A percentile compares a stretch with the other conserved stretches of the same genome.
Evolutionary conservation across 208 protist genomes (phyloP).

Genomic region (Leishmania lainsoni): DNA sequence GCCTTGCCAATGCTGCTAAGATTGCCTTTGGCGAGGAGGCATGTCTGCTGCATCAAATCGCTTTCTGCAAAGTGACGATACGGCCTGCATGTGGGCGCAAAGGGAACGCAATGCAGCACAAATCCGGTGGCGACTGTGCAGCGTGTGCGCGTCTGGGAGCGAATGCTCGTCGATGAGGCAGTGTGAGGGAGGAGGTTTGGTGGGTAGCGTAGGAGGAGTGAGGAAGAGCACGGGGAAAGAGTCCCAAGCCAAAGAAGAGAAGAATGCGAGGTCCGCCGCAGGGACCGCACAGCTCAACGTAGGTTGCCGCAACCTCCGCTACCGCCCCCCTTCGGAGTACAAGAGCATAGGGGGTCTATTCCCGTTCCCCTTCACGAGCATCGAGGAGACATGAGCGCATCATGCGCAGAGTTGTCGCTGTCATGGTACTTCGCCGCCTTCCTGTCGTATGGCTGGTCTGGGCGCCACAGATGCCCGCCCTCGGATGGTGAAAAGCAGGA

Average conservation of each 20-base stretch:
- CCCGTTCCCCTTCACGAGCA: not conserved
- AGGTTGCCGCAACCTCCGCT: not conserved
- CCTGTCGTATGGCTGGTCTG: not conserved
- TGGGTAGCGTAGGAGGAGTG: not conserved
- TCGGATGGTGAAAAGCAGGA: not conserved
- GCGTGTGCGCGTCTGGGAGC: not conserved
- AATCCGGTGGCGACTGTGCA: not conserved
- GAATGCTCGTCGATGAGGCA: not conserved
- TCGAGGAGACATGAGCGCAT: not conserved
- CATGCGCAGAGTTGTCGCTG: not conserved
- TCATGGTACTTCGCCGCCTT: not conserved
- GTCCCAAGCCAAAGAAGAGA: not conserved
- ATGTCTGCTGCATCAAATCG: too few relatives aligned
- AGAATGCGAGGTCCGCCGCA: not conserved
- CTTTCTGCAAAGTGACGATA: too few relatives aligned
- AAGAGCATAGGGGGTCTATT: not conserved
- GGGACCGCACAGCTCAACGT: not conserved
- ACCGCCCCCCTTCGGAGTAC: not conserved
- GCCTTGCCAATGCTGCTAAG: constrained; percentile 52
- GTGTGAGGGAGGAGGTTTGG: not conserved
- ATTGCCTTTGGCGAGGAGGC: constrained; percentile 27
- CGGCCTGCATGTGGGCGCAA: constrained; percentile 13
- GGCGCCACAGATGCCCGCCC: not conserved
- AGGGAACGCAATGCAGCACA: not conserved
- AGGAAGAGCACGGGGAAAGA: constrained; percentile 8